phyloP scores from a whole-genome alignment of 75 land plant species.

The Selaginella moellendorffii region DNA sequence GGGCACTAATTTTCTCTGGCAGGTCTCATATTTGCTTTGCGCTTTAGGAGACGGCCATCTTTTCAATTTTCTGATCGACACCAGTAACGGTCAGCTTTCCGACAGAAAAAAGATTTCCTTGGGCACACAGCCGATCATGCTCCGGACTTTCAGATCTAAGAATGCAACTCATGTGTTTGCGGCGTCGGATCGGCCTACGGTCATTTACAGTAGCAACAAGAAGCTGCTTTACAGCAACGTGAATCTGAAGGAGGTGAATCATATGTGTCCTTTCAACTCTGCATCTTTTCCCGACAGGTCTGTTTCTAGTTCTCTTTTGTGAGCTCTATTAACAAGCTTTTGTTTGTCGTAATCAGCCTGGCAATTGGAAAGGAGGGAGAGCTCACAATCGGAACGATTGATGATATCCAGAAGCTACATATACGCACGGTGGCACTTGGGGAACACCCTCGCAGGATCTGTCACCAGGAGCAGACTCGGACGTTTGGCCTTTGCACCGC shows the following conservation, averaged over 20 bases:
- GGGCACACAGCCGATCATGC: constrained; percentile 94
- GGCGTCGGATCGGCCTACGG: constrained; percentile 97
- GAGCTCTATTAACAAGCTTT: background rate
- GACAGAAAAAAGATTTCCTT: constrained; percentile 94
- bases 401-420: constrained; percentile 98
- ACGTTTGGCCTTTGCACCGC: constrained; percentile 79
- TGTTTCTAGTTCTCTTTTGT: background rate
- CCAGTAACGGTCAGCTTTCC: constrained; percentile 48
- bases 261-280: constrained; percentile 99
- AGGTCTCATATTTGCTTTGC: constrained; percentile 89
- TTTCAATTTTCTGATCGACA: constrained; percentile 62
- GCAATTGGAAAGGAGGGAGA: constrained; percentile 99
- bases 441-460: constrained; percentile 91
- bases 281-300: constrained; percentile 99
- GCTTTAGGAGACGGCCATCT: constrained; percentile 99
- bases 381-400: constrained; percentile 95
- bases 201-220: constrained; percentile 93
- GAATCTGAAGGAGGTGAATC: constrained; percentile 92
- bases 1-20: too few relatives aligned
- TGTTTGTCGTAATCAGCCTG: constrained; percentile 50
- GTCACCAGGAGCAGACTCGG: constrained; percentile 89
- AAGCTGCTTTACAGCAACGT: constrained; percentile 96
- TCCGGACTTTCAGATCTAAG: constrained; percentile 87
- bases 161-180: constrained; percentile 96
- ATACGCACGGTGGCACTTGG: constrained; percentile 92